These are phyloP conservation scores for Agaricus blazei DNA, from an alignment of 768 basidiomycete genomes.

Conservation along the genomic window DNA sequence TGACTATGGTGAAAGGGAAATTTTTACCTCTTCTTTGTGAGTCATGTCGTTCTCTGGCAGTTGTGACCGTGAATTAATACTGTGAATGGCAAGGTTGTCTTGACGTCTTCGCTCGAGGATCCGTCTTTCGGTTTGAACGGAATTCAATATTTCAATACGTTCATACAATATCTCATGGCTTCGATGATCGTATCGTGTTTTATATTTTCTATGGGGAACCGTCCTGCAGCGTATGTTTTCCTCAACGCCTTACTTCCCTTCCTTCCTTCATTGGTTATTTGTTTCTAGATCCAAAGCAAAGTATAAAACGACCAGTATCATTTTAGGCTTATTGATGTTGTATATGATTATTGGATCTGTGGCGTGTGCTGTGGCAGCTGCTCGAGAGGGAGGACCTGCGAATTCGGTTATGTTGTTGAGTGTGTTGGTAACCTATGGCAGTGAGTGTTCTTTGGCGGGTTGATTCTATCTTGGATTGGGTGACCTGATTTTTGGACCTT, in stretches of 20 bases:
- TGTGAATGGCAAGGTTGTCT: constrained; percentile 51
- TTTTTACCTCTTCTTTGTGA: constrained; percentile 90
- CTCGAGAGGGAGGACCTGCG: constrained; percentile 56
- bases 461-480: background rate
- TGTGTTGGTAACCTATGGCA: constrained; percentile 79
- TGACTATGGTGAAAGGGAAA: constrained; percentile 57
- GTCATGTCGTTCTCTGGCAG: constrained; percentile 19
- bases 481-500: background rate
- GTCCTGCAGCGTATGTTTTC: constrained; percentile 66
- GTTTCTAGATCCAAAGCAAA: constrained; percentile 66
- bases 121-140: constrained; percentile 56
- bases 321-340: constrained; percentile 72
- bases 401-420: constrained; percentile 82
- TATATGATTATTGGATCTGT: constrained; percentile 84
- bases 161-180: constrained; percentile 73
- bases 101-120: constrained; percentile 86
- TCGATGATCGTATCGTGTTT: constrained; percentile 86
- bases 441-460: constrained; percentile 30
- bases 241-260: background rate
- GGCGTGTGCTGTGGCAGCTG: constrained; percentile 73
- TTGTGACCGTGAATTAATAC: background rate
- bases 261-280: background rate
- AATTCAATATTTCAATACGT: constrained; percentile 69
- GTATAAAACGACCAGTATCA: constrained; percentile 73
- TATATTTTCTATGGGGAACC: constrained; percentile 94